Evolutionary conservation across 176 grass and related monocot species (phyloP), one percentile per base, ranked within the genome.

Genomic region (Urochloa ruziziensis): DNA sequence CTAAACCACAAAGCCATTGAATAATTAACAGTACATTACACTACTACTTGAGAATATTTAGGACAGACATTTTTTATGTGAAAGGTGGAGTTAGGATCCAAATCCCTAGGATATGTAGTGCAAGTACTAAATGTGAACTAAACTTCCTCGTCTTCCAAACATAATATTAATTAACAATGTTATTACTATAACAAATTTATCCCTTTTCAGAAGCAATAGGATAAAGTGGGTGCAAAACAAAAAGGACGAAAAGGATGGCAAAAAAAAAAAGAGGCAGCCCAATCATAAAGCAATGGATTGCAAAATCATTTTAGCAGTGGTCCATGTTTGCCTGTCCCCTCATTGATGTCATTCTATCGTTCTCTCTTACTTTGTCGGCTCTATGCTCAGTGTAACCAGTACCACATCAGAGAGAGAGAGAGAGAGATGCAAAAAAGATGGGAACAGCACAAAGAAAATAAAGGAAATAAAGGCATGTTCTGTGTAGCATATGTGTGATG

Each of bases 201-300:
- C 13, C 13, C 15, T 44, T 82, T 72, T 13, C 3, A 60, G 25
- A 19, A 35, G 3, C 36, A 82, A 47, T 23, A 58, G 52, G 51
- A 71, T 82, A 71, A 44, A 82, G n/a, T 40, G 12, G 36, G 64
- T 64, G 33, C 6, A 25, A 36, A 18, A 28, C 4, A 77, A 62
- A 61, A 32, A 58, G 18, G 15, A 29, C 17, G 2, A 37, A 78
- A 85, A 52, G 30, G 54, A 61, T 3, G 52, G 15, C 49, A 39
- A 72, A 70, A 75, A 39, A 75, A 39, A 39, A 13, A 66, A 66
- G 46, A 11, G 18, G 61, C 7, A 81, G 64, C 9, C 57, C 91
- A 90, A 93, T 93, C 84, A 93, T 93, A 87, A 81, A 82, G 81
- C 84, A 93, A 90, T 93, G 75, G 84, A 93, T 84, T 93, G 87